phyloP scores from a whole-genome alignment of 805 yeast species.

The Candida sphagnicola region DNA sequence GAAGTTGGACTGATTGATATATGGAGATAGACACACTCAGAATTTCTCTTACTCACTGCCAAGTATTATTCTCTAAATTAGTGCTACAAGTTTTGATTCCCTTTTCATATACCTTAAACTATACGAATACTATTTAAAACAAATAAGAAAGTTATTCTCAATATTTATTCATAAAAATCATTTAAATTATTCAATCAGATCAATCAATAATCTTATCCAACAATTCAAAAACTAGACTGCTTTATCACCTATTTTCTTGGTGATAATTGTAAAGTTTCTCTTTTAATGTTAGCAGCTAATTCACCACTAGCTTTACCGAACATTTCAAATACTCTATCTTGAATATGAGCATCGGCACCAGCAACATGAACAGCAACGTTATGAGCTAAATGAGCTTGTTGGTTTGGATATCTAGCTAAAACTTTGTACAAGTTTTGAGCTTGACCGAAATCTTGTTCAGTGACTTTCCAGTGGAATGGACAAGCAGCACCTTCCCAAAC shows the following conservation, averaged over 20 bases:
- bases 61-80: no score
- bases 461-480: conserved; percentile 81
- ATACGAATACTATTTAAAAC: no score
- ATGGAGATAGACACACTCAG: no score
- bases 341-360: conserved; percentile 70
- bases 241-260: conserved; percentile 37
- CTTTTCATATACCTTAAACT: no score
- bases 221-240: background rate
- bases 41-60: no score
- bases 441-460: conserved; percentile 75
- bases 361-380: conserved; percentile 75
- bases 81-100: no score
- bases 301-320: conserved; percentile 69
- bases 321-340: conserved; percentile 73
- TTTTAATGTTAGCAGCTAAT: conserved; percentile 64
- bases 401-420: conserved; percentile 71
- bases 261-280: conserved; percentile 51
- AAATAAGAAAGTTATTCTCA: no score
- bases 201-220: background rate
- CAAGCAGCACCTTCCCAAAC: conserved; percentile 78
- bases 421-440: conserved; percentile 77
- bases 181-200: background rate
- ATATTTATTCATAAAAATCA: no score
- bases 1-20: no score
- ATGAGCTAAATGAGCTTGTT: conserved; percentile 78